phyloP scores from a whole-genome alignment of 164 flowering plant species.

The Stephania yunnanensis region DNA sequence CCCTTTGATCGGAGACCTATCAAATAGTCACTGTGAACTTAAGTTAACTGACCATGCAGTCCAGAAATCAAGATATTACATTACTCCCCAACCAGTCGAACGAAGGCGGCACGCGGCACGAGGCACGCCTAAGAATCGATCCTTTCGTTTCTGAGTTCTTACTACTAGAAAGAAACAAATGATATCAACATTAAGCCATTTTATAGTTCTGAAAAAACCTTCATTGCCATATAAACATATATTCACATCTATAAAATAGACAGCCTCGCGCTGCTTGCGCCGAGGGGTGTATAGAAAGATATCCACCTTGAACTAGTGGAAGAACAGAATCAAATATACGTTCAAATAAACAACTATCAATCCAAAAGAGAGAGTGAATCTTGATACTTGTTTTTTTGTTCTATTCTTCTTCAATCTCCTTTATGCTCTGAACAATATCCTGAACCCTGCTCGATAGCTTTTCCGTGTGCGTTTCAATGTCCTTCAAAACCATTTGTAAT shows the following conservation, averaged over 20 bases:
- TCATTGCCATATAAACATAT: not conserved
- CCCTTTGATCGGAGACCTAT: no score
- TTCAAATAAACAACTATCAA: not conserved
- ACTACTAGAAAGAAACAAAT: no score
- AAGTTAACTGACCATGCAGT: no score
- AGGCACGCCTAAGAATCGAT: no score
- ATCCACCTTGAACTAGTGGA: not conserved
- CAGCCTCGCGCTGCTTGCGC: not conserved
- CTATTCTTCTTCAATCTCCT: constrained; percentile 26
- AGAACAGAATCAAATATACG: not conserved
- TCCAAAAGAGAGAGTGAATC: not conserved
- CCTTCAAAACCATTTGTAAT: constrained; percentile 19
- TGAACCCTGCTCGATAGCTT: constrained; percentile 28
- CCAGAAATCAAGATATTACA: no score
- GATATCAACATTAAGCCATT: not conserved
- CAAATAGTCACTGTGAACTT: no score
- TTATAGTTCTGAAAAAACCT: not conserved
- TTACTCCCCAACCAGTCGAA: no score
- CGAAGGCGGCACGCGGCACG: no score
- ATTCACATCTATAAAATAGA: not conserved
- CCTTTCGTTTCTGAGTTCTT: no score
- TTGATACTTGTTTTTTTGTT: not conserved
- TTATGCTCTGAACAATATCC: constrained; percentile 25
- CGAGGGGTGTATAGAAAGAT: not conserved
- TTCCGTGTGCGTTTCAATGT: constrained; percentile 26